These are phyloP conservation scores for Chlorociboria aeruginascens DNA, from an alignment of 495 filamentous ascomycete genomes.

Conservation along the genomic window DNA sequence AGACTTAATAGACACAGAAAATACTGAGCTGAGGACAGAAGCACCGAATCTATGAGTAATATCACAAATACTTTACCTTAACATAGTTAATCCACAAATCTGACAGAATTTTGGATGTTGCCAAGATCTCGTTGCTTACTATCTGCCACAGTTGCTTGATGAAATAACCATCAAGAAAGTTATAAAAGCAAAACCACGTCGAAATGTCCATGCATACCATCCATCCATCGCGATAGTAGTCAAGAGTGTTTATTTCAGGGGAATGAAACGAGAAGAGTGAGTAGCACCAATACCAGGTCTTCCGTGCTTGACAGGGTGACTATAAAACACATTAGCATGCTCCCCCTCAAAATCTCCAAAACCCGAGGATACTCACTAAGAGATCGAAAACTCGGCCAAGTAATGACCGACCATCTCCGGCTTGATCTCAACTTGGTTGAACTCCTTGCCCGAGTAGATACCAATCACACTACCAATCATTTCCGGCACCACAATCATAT, in stretches of 20 bases:
- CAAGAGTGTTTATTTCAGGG: conserved; percentile 69
- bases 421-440: conserved; percentile 99
- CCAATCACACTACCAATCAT: conserved; percentile 98
- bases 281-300: conserved; percentile 99
- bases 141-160: conserved; percentile 10
- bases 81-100: too few relatives aligned
- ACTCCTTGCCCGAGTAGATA: conserved; percentile 99
- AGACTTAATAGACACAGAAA: too few relatives aligned
- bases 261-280: conserved; percentile 99
- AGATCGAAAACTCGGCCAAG: conserved; percentile 97
- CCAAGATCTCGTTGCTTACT: conserved; percentile 15
- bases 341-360: neutral
- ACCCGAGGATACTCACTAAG: conserved; percentile 63
- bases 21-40: too few relatives aligned
- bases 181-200: conserved; percentile 6
- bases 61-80: too few relatives aligned
- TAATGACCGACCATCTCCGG: conserved; percentile 99
- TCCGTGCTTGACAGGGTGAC: conserved; percentile 99
- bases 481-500: conserved; percentile 99
- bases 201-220: conserved; percentile 8
- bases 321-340: conserved; percentile 32
- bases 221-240: conserved; percentile 8
- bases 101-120: neutral
- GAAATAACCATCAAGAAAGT: neutral
- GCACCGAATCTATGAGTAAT: too few relatives aligned